phyloP scores from a whole-genome alignment of 257 asterid genomes.

The Mentha longifolia region DNA sequence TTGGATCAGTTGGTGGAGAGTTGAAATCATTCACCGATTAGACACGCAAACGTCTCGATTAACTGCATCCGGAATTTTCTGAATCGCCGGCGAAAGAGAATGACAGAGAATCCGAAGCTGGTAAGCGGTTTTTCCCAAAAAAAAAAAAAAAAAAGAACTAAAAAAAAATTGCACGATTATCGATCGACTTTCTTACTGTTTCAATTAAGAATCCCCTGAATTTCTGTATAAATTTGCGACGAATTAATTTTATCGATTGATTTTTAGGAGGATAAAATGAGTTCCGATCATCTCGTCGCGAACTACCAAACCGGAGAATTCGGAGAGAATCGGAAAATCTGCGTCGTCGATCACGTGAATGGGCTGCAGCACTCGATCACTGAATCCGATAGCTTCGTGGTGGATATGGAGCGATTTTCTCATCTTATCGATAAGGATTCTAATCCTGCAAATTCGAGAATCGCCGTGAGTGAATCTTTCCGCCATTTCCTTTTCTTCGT shows the following conservation, averaged over 20 bases:
- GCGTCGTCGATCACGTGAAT: conserved; percentile 43
- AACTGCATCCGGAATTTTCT: conserved; percentile 29
- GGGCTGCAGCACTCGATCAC: conserved; percentile 34
- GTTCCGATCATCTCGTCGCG: conserved; percentile 37
- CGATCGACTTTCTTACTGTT: conserved; percentile 31
- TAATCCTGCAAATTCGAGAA: conserved; percentile 57
- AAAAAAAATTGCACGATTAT: not conserved
- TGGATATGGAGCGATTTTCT: conserved; percentile 72
- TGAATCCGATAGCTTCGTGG: conserved; percentile 60
- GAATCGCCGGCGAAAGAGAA: conserved; percentile 29
- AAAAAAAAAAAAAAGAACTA: not conserved
- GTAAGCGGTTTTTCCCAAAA: conserved; percentile 29
- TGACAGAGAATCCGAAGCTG: conserved; percentile 44
- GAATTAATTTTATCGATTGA: too few relatives aligned
- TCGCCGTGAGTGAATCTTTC: conserved; percentile 45
- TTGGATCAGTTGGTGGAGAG: conserved; percentile 36
- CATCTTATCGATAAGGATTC: conserved; percentile 55
- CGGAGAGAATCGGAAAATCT: conserved; percentile 45
- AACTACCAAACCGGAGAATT: conserved; percentile 32
- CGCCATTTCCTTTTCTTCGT: not conserved
- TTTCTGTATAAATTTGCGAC: not conserved
- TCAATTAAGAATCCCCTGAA: conserved; percentile 26
- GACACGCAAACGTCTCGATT: conserved; percentile 35
- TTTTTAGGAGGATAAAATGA: conserved; percentile 44
- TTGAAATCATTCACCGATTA: conserved; percentile 30